Percentiles rank a stretch among this genome's conserved stretches.
phyloP scores from a whole-genome alignment of 2,329 filamentous ascomycete species.

The Delphinella strobiligena region DNA sequence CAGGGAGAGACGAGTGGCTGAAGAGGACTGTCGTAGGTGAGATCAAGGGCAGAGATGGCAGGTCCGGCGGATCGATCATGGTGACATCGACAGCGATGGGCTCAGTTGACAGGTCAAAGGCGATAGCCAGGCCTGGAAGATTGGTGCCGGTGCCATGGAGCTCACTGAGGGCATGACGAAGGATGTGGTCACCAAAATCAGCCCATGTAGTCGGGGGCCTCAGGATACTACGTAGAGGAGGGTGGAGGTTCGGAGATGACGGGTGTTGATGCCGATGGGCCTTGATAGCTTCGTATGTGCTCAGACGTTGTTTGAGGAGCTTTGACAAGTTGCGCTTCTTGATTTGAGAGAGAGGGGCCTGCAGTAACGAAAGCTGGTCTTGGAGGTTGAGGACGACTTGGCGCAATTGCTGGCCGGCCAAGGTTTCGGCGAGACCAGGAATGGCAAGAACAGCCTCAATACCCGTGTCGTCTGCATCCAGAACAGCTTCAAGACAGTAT shows the following conservation, averaged over 20 bases:
- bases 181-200: constrained; percentile 19
- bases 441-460: constrained; percentile 41
- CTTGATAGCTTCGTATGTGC: constrained; percentile 39
- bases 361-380: constrained; percentile 43
- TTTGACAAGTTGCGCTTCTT: constrained; percentile 39
- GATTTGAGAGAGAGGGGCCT: constrained; percentile 37
- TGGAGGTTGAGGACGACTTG: constrained; percentile 37
- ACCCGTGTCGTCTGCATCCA: constrained; percentile 49
- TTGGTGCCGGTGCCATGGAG: constrained; percentile 13
- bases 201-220: constrained; percentile 19
- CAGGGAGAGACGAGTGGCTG: constrained; percentile 8
- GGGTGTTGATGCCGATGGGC: background rate
- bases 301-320: constrained; percentile 40
- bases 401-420: constrained; percentile 40
- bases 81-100: constrained; percentile 2
- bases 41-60: constrained; percentile 2
- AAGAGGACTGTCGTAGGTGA: no score
- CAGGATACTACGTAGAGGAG: constrained; percentile 12
- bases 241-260: constrained; percentile 6
- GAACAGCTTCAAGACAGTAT: constrained; percentile 51
- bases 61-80: background rate
- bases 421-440: constrained; percentile 45
- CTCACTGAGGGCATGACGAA: constrained; percentile 17
- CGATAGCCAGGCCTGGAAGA: constrained; percentile 14
- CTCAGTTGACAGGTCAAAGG: constrained; percentile 13